Base-by-base conservation (phyloP, 768 basidiomycete genomes). In the Lactarius tabidus region DNA sequence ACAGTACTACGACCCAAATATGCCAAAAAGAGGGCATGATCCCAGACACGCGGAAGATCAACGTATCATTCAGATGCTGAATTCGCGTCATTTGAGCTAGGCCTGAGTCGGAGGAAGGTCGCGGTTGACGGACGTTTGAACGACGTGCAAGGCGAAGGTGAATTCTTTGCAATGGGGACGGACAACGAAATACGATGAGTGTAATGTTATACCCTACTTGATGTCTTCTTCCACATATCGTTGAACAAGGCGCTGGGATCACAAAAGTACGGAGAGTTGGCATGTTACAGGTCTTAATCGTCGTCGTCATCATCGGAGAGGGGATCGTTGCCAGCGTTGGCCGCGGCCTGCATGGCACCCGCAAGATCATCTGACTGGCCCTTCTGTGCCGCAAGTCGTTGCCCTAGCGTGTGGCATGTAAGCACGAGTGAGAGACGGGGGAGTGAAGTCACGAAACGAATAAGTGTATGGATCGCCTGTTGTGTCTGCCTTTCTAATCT, bases 401-500 rank as follows among this genome's bases (percentile, higher is more conserved):
- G 89, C 54, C 92, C 92, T 94, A 62, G 29, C 18, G 20, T 29
- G 14, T 48, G 6, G 8, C 48, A 57, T 18, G 15, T 62, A 36
- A 45, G 39, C 59, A 31, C 31, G 23, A 57, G 36, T 29, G 33
- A 57, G 18, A 36, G 31, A 36, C 8, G 62, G 35, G 9, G 29
- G 56, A n/a, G 28, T 23, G n/a, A 53, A 41, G 56, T 51, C 38
- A 6, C 58, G 81, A 73, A 71, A 98, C 96, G 88, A 72, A 98
- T 98, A 26, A 98, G 82, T 3, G 88, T 90, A 71, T 95, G 92
- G 67, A 98, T 91, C 6, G 95, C 86, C 75, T 95, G 91, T 67
- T 95, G 91, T 1, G 94, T 97, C 77, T 86, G 89, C 70, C 92
- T 79, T 72, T 97, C 95, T n/a, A 98, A 80, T 73, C 87, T 95